These are phyloP conservation scores for Pelargonium cotyledonis DNA, from an alignment of 441 rosid species.

Conservation along the genomic window DNA sequence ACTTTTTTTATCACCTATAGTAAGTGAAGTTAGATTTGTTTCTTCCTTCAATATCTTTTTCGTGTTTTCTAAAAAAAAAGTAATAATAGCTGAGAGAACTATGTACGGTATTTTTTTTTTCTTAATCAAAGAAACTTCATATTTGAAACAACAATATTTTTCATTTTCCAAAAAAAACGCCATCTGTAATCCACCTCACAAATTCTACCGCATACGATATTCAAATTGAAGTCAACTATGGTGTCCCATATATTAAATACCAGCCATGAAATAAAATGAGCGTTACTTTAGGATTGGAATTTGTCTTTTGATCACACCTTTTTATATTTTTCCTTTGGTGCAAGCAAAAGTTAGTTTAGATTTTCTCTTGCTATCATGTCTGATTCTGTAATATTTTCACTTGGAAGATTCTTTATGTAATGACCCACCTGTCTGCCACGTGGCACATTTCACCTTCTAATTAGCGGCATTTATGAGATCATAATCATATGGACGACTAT, in stretches of 20 bases:
- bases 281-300: background rate
- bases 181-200: too few relatives aligned
- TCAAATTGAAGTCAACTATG: slow-evolving; percentile 34
- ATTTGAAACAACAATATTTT: too few relatives aligned
- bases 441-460: background rate
- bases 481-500: background rate
- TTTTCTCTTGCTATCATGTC: slow-evolving; percentile 33
- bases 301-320: slow-evolving; percentile 17
- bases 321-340: slow-evolving; percentile 20
- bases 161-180: too few relatives aligned
- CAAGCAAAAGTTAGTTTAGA: slow-evolving; percentile 34
- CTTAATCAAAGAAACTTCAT: too few relatives aligned
- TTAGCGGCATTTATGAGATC: slow-evolving; percentile 1
- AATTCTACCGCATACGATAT: too few relatives aligned
- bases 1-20: too few relatives aligned
- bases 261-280: slow-evolving; percentile 17
- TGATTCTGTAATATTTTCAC: slow-evolving; percentile 39
- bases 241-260: slow-evolving; percentile 15
- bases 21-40: too few relatives aligned
- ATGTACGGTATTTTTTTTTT: too few relatives aligned
- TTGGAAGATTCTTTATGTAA: slow-evolving; percentile 24
- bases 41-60: too few relatives aligned
- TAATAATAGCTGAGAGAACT: too few relatives aligned
- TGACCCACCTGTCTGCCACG: slow-evolving; percentile 36
- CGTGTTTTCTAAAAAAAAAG: too few relatives aligned